phyloP scores from a whole-genome alignment of 1,284 basidiomycete species.

The Naganishia sp. region DNA sequence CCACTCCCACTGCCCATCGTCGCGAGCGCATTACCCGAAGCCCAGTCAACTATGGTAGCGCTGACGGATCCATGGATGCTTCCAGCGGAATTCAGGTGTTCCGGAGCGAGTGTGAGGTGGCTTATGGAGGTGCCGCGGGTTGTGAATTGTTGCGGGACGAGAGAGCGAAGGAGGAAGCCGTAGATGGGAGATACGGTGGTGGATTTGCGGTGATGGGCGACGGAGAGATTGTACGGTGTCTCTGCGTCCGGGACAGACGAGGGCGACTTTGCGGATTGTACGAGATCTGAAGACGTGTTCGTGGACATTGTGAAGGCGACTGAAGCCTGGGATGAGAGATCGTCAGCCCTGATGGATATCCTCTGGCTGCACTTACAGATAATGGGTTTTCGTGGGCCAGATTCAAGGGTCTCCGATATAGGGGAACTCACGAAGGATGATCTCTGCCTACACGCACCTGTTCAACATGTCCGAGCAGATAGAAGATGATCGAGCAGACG shows the following conservation, averaged over 20 bases:
- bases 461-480: no score
- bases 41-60: constrained; percentile 33
- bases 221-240: constrained; percentile 15
- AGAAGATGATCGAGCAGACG: no score
- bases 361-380: no score
- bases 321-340: no score
- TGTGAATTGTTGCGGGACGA: constrained; percentile 16
- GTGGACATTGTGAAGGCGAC: no score
- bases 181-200: constrained; percentile 31
- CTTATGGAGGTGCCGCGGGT: constrained; percentile 21
- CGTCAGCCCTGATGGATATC: no score
- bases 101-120: constrained; percentile 24
- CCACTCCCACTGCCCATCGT: constrained; percentile 28
- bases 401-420: no score
- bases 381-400: no score
- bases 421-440: no score
- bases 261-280: no score
- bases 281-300: no score
- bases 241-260: background rate
- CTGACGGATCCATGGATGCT: constrained; percentile 30
- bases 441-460: background rate
- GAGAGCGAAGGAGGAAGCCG: constrained; percentile 22
- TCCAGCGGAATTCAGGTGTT: constrained; percentile 30
- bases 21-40: constrained; percentile 29
- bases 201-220: constrained; percentile 28